A percentile compares a stretch with the other conserved stretches of the same genome.
Evolutionary conservation across 768 basidiomycete genomes (phyloP).

Genomic region (Termitomyces eurrhizus): DNA sequence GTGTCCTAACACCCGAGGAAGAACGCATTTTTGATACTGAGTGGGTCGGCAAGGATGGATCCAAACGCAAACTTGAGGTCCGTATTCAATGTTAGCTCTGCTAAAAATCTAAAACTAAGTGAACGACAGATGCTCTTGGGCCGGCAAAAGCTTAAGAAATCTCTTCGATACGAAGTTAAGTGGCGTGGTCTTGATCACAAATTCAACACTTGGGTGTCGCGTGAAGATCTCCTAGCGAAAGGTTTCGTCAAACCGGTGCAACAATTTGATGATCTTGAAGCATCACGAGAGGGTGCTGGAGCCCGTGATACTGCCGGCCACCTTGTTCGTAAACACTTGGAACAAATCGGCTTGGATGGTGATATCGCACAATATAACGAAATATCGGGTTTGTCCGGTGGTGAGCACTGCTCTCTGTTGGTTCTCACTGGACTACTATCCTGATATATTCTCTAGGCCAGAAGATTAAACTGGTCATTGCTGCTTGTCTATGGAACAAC

Average conservation of each 20-base stretch:
- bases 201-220: constrained; percentile 89
- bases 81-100: constrained; percentile 14
- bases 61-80: constrained; percentile 88
- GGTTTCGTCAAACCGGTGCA: constrained; percentile 88
- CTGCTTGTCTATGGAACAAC: constrained; percentile 95
- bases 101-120: constrained; percentile 5
- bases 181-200: constrained; percentile 82
- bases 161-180: constrained; percentile 90
- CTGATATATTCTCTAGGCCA: constrained; percentile 50
- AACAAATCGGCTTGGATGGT: constrained; percentile 94
- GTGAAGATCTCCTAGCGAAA: constrained; percentile 80
- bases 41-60: constrained; percentile 89
- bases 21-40: constrained; percentile 73
- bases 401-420: constrained; percentile 34
- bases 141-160: constrained; percentile 95
- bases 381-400: constrained; percentile 90
- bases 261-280: constrained; percentile 95
- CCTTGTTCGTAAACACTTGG: constrained; percentile 86
- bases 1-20: constrained; percentile 87
- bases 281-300: constrained; percentile 93
- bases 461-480: constrained; percentile 95
- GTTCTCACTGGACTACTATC: background rate
- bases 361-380: constrained; percentile 99
- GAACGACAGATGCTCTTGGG: constrained; percentile 73
- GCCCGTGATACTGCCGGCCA: constrained; percentile 78